Percentiles rank a stretch among this genome's conserved stretches.
These are phyloP conservation scores for Dichomitus squalens DNA, from an alignment of 1,284 basidiomycete species.

Conservation along the genomic window DNA sequence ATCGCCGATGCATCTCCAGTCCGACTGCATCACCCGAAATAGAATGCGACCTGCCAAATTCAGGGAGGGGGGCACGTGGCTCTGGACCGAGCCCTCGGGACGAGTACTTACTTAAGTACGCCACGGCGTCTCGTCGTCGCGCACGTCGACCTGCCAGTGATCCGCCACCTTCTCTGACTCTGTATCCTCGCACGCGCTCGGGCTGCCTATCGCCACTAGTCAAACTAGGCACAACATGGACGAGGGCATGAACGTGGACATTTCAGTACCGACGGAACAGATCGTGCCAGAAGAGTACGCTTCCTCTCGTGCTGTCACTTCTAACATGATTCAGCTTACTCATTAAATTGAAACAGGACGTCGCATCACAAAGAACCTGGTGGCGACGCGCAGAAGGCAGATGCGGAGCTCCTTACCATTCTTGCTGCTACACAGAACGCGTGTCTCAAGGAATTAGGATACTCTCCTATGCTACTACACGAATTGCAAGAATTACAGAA, in stretches of 20 bases:
- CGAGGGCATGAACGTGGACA: slow-evolving; percentile 1
- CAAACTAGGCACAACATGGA: slow-evolving; percentile 6
- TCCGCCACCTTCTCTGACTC: not conserved
- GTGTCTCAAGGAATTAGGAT: slow-evolving; percentile 52
- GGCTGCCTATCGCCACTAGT: not conserved
- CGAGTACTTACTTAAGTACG: no score
- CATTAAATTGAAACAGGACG: not conserved
- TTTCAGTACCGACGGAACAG: not conserved
- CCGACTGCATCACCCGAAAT: no score
- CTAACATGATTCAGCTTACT: not conserved
- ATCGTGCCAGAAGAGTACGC: slow-evolving; percentile 3
- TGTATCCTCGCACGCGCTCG: not conserved
- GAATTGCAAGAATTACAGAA: slow-evolving; percentile 37
- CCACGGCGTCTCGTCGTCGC: no score
- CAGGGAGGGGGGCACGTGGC: no score
- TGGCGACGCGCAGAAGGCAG: not conserved
- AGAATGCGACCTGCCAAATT: no score
- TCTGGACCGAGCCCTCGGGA: no score
- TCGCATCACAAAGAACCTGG: not conserved
- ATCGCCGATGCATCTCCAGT: no score
- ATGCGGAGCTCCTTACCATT: slow-evolving; percentile 41
- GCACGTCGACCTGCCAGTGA: no score
- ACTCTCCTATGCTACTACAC: slow-evolving; percentile 39
- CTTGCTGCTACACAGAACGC: slow-evolving; percentile 45
- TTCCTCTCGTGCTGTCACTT: not conserved